These are phyloP conservation scores for Scenedesmus sp. DNA, from an alignment of 163 green algal species.

Conservation along the genomic window DNA sequence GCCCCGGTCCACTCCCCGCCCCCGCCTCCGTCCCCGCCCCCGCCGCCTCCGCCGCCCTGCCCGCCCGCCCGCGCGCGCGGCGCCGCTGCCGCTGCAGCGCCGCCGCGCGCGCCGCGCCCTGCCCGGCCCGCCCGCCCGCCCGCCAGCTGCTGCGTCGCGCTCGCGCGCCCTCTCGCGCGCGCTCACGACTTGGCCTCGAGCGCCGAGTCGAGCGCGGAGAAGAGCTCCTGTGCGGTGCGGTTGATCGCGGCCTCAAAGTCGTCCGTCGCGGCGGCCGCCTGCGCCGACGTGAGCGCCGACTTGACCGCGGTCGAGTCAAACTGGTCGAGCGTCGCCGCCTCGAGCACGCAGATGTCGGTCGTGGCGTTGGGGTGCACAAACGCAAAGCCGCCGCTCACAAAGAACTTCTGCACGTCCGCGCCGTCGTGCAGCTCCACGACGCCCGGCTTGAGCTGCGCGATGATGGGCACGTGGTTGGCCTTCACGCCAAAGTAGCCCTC, in stretches of 20 bases:
- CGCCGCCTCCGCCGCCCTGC: background rate
- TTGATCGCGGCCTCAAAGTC: constrained; percentile 95
- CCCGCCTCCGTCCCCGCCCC: no score
- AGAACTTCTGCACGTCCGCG: constrained; percentile 93
- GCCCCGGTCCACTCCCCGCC: no score
- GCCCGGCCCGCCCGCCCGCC: no score
- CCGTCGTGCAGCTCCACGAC: constrained; percentile 93
- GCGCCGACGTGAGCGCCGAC: constrained; percentile 71
- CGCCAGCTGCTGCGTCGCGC: background rate
- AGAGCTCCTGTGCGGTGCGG: constrained; percentile 96
- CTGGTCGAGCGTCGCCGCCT: constrained; percentile 93
- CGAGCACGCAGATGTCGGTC: constrained; percentile 92
- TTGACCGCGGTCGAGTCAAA: constrained; percentile 89
- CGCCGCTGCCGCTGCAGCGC: background rate
- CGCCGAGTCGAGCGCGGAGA: constrained; percentile 91
- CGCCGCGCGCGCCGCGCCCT: no score
- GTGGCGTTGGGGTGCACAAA: constrained; percentile 96
- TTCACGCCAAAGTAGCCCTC: constrained; percentile 98
- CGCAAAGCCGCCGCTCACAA: constrained; percentile 94
- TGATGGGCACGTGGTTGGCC: constrained; percentile 96
- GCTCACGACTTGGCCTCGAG: constrained; percentile 67
- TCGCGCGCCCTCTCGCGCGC: no score
- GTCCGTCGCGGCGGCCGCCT: constrained; percentile 63
- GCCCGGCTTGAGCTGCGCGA: constrained; percentile 95
- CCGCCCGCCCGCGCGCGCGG: background rate